phyloP scores from a whole-genome alignment of 139 green algal genomes.

The Desmodesmus armatus region DNA sequence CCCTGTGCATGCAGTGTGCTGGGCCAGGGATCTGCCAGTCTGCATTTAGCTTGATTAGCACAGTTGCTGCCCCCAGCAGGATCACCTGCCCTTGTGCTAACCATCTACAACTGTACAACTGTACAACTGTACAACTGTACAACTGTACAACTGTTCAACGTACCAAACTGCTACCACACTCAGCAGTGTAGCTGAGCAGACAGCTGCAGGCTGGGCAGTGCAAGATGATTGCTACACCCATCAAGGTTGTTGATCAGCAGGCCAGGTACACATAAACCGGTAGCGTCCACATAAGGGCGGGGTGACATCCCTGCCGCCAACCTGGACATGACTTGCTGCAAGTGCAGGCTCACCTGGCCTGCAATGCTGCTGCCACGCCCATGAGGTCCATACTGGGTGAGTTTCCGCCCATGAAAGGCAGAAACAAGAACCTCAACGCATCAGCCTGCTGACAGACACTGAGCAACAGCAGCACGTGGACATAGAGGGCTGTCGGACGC shows the following conservation, averaged over 20 bases:
- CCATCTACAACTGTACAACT: not conserved
- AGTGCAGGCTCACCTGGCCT: not conserved
- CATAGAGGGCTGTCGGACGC: too few species aligned
- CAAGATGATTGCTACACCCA: too few species aligned
- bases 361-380: not conserved
- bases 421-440: constrained; percentile 14
- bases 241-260: not conserved
- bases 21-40: too few species aligned
- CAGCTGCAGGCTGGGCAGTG: too few species aligned
- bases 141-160: not conserved
- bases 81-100: not conserved
- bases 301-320: too few species aligned
- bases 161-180: not conserved
- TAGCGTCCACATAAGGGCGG: too few species aligned
- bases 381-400: constrained; percentile 19
- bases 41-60: not conserved
- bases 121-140: not conserved
- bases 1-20: too few species aligned
- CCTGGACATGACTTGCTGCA: too few species aligned
- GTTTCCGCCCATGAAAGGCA: not conserved
- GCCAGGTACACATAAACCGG: too few species aligned
- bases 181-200: not conserved
- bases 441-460: too few species aligned
- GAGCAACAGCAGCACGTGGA: too few species aligned
- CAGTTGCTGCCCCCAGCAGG: not conserved